Conservation (phyloP, 164 flowering plant genomes). For the Piper longum region DNA sequence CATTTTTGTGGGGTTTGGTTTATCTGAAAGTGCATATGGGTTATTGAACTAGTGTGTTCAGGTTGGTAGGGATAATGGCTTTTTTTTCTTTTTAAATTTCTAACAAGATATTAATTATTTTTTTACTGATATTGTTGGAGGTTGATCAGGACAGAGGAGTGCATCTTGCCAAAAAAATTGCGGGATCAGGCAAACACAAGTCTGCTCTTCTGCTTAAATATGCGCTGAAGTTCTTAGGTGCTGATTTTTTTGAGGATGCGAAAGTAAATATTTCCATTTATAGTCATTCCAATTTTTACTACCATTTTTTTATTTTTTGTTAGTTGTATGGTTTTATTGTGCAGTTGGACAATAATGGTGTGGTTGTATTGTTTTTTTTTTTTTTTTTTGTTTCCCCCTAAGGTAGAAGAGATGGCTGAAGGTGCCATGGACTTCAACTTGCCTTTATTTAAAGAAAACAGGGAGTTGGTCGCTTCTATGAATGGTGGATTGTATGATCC, state of each 20-base stretch:
- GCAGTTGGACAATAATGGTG: too few species aligned
- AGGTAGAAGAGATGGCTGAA: slow-evolving; percentile 58
- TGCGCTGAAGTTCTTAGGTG: slow-evolving; percentile 41
- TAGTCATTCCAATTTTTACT: too few species aligned
- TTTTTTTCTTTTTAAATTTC: too few species aligned
- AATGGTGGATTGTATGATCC: slow-evolving; percentile 75
- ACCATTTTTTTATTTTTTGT: neutral
- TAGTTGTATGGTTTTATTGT: neutral
- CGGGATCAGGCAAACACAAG: neutral
- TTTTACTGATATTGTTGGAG: neutral
- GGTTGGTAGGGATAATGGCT: too few species aligned
- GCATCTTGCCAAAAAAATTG: neutral
- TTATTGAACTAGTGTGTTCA: too few species aligned
- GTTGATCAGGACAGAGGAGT: neutral
- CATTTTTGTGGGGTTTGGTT: too few species aligned
- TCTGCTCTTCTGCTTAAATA: slow-evolving; percentile 4
- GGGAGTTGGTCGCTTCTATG: slow-evolving; percentile 58
- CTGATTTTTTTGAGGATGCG: slow-evolving; percentile 41
- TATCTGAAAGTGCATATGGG: too few species aligned
- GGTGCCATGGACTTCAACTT: slow-evolving; percentile 52
- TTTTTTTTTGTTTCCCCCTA: neutral
- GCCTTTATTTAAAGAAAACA: slow-evolving; percentile 42
- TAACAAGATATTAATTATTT: too few species aligned
- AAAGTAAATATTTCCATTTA: slow-evolving; percentile 26
- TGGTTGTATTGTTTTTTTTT: too few species aligned